Evolutionary conservation across 1,139 yeast genomes (phyloP).

Genomic region (Meyerozyma guilliermondii): DNA sequence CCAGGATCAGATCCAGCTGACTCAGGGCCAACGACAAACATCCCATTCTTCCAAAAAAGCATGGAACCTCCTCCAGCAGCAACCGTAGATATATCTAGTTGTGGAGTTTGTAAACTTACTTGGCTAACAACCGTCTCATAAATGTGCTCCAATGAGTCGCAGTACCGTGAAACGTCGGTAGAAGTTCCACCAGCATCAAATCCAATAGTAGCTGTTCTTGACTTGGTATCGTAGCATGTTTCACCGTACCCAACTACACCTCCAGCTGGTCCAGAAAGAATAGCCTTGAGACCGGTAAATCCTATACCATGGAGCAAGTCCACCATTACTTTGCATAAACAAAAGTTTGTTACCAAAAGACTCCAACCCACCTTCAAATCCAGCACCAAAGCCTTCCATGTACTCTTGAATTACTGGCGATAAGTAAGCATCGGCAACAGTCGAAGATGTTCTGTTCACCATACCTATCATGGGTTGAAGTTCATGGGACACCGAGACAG

Average conservation of each 20-base stretch:
- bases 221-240: conserved; percentile 32
- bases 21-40: conserved; percentile 46
- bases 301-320: conserved; percentile 44
- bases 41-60: conserved; percentile 41
- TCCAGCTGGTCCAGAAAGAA: conserved; percentile 48
- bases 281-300: conserved; percentile 45
- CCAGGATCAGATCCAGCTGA: conserved; percentile 47
- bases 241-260: conserved; percentile 48
- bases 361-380: conserved; percentile 40
- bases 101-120: conserved; percentile 41
- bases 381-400: conserved; percentile 32
- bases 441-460: conserved; percentile 39
- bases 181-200: conserved; percentile 48
- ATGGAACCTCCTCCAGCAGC: conserved; percentile 48
- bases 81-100: conserved; percentile 41
- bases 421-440: conserved; percentile 43
- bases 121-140: conserved; percentile 42
- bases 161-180: conserved; percentile 41
- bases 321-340: conserved; percentile 48
- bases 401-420: conserved; percentile 35
- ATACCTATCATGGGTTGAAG: conserved; percentile 43
- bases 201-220: conserved; percentile 38
- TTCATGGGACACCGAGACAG: conserved; percentile 35
- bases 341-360: conserved; percentile 39
- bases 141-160: conserved; percentile 37